Conservation (phyloP, 2,329 filamentous ascomycete genomes). For the Alternaria sp. region DNA sequence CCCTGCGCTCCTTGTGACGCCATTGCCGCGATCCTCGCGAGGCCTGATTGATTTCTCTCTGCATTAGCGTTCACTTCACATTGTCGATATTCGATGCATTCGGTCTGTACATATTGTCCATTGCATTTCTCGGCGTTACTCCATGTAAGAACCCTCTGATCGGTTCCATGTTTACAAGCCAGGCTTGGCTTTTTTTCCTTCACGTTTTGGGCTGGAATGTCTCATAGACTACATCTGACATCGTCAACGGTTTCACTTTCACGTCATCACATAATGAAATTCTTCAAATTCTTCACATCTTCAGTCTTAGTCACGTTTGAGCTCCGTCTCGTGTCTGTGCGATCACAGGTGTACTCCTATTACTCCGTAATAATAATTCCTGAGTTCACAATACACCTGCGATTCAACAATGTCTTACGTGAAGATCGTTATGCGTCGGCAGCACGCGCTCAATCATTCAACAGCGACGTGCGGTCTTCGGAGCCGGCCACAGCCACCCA, state of each 20-base stretch:
- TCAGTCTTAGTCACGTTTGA: not conserved
- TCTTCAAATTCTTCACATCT: not conserved
- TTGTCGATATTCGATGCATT: constrained; percentile 33
- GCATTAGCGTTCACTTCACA: constrained; percentile 20
- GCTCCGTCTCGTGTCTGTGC: not conserved
- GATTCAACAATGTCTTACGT: not conserved
- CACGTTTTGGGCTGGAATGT: not conserved
- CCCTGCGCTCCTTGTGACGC: constrained; percentile 33
- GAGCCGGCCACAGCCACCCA: not conserved
- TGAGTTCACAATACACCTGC: not conserved
- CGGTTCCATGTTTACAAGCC: constrained; percentile 23
- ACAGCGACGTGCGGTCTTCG: not conserved
- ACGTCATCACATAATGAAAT: not conserved
- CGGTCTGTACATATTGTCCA: constrained; percentile 16
- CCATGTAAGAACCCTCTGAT: constrained; percentile 33
- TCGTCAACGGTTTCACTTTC: constrained; percentile 1
- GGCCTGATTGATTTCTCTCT: constrained; percentile 20
- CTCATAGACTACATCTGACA: constrained; percentile 6
- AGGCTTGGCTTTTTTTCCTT: constrained; percentile 5
- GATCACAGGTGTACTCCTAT: not conserved
- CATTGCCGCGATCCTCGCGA: constrained; percentile 32
- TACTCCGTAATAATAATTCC: not conserved
- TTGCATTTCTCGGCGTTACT: constrained; percentile 29
- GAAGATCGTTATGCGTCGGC: not conserved
- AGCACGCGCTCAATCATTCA: not conserved